phyloP scores from a whole-genome alignment of 805 yeast species.

The Wickerhamiella hasegawae region DNA sequence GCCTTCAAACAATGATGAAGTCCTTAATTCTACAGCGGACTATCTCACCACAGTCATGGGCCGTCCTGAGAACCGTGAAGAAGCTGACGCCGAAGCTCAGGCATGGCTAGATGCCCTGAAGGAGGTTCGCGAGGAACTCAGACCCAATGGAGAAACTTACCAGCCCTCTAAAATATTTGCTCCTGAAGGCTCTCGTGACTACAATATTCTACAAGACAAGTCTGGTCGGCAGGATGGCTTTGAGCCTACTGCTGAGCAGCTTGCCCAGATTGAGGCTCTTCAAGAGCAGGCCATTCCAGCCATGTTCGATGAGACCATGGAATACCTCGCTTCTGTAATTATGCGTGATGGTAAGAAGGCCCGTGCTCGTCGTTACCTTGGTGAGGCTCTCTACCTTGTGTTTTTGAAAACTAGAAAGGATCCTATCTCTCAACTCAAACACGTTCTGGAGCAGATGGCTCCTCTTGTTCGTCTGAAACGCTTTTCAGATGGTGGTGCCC shows the following conservation, averaged over 20 bases:
- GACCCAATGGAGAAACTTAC: conserved; percentile 21
- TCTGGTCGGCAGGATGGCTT: conserved; percentile 8
- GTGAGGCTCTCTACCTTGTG: conserved; percentile 65
- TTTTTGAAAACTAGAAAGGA: conserved; percentile 58
- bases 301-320: conserved; percentile 51
- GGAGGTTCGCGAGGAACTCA: conserved; percentile 25
- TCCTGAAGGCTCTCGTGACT: conserved; percentile 25
- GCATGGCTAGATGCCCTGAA: conserved; percentile 28
- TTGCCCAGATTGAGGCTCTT: conserved; percentile 36
- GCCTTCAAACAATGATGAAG: no score
- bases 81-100: conserved; percentile 26
- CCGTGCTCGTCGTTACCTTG: conserved; percentile 54
- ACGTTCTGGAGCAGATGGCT: conserved; percentile 63
- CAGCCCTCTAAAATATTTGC: conserved; percentile 27
- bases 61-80: conserved; percentile 7
- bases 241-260: conserved; percentile 47
- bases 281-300: conserved; percentile 41
- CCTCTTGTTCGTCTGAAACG: conserved; percentile 71
- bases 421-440: conserved; percentile 62
- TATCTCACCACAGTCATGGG: conserved; percentile 9
- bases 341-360: conserved; percentile 89
- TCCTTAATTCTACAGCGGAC: no score
- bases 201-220: conserved; percentile 13
- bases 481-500: conserved; percentile 73
- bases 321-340: conserved; percentile 66